Base-by-base conservation (phyloP, 1,284 basidiomycete genomes). In the Leccinum fuscescens region DNA sequence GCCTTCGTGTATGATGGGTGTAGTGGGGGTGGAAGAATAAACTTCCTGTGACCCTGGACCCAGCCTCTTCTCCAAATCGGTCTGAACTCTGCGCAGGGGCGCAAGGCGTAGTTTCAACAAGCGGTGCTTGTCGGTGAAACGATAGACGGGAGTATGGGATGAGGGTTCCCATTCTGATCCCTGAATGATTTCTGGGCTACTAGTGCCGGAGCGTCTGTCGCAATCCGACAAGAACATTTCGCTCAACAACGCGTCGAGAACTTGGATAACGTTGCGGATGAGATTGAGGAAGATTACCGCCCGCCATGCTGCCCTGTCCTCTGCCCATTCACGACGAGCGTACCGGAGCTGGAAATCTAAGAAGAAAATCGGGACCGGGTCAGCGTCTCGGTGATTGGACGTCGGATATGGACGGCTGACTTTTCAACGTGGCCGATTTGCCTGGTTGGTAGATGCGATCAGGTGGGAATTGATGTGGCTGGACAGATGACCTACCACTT, bases 251-350 rank as follows among this genome's bases (percentile, higher is more conserved):
- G 80, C 72, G 55, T 87, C 80, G 15, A 89, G 76, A 54, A 90
- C 82, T 50, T 73, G 72, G 65, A 85, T 82, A 67, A 89, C 80
- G 64, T 86, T 88, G 61, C 88, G 84, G 60, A 90, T 80, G 70
- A 92, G 82, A 71, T 92, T 87, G 70, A 92, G 82, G 68, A 87
- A 86, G 65, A 92, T 86, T 64, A 92, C 86, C 7, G 82, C 77
- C 17, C 87, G 83, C 90, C 90, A 92, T 33, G 87, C 82, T 3
- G 79, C 75, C 55, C 83, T 84, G 66, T 91, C 87, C 62, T 86
- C 82, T 3, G 80, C 78, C 85, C 90, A 89, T 68, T 87, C 83
- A 56, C 80, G 78, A 29, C 78, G 78, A 17, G 89, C 85, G 66
- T 89, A 88, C 4, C 82, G 82, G 2, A 92, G 73, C 66, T 89